Base-by-base conservation (phyloP, 75 land plant genomes). In the Sequoiadendron giganteum region DNA sequence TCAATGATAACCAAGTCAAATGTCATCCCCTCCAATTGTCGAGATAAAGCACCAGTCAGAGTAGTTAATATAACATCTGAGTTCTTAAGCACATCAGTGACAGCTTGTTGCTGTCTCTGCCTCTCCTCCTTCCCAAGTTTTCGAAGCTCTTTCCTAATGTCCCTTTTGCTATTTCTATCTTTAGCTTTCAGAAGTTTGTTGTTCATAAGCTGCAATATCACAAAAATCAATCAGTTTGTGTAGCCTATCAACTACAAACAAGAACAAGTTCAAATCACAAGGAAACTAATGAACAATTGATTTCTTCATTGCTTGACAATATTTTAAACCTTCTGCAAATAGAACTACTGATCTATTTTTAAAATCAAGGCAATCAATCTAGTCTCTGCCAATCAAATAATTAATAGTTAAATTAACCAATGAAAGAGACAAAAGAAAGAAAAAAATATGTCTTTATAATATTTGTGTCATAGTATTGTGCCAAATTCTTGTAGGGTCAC, bases 1-100 rank as follows among this genome's bases (percentile, higher is more conserved):
- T 98, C 99, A 93, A 97, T 97, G 75, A 98, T 94, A 21, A 98
- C 96, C 90, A 98, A 91, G 89, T 98, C 99, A 92, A 97, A 98
- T 54, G 93, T 85, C 52, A 76, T 88, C 10, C 90, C 91, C 11
- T 97, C 92, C 85, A 98, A 85, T 87, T 96, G 96, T 34, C 88
- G 91, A 85, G 99, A 91, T 73, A 90, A 87, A 39, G 99, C 94
- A 36, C 99, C 99, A 56, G 97, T 97, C 91, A 98, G 92, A 40
- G 99, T 98, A 86, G 99, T 96, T 88, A 97, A 85, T 13, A 98
- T 89, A 25, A 98, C 99, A 93, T 94, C 91, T 40, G 99, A 91
- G 91, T 92, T 94, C 79, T 95, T 95, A 38, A 98, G 93, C 45
- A 98, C 99, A 94, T 98, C 99, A 30, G 90, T 88, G 30, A 98